A percentile compares a stretch with the other conserved stretches of the same genome.
phyloP scores from a whole-genome alignment of 1,284 basidiomycete species.

The Heterobasidion occidentale region DNA sequence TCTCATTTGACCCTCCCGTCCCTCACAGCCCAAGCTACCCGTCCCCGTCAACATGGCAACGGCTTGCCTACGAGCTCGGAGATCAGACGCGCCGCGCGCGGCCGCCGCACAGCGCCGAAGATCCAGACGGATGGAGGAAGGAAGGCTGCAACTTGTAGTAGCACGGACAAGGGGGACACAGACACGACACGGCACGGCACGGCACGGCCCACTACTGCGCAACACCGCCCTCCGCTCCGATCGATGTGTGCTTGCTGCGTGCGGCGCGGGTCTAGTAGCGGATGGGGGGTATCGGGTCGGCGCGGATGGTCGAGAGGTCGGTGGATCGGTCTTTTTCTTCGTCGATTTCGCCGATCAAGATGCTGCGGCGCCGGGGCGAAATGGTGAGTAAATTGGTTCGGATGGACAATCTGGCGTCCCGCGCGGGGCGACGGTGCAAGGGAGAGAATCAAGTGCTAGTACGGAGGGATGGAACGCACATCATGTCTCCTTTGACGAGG shows the following conservation, averaged over 20 bases:
- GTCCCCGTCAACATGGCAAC: too few relatives aligned
- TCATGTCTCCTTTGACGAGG: slow-evolving; percentile 96
- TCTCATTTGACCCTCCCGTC: too few relatives aligned
- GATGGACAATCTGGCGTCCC: neutral
- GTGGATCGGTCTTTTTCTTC: slow-evolving; percentile 74
- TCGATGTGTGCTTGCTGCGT: neutral
- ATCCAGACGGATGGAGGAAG: too few relatives aligned
- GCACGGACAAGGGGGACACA: too few relatives aligned
- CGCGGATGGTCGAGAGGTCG: slow-evolving; percentile 75
- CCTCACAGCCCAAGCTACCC: too few relatives aligned
- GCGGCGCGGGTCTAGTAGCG: slow-evolving; percentile 45
- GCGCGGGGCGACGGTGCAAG: neutral
- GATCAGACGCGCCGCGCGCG: too few relatives aligned
- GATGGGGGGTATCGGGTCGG: slow-evolving; percentile 81
- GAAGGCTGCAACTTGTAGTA: too few relatives aligned
- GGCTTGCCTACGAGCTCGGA: too few relatives aligned
- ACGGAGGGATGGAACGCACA: slow-evolving; percentile 43
- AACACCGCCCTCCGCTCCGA: too few relatives aligned
- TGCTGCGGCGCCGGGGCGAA: slow-evolving; percentile 33
- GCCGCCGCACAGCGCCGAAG: too few relatives aligned
- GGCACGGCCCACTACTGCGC: too few relatives aligned
- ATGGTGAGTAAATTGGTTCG: neutral
- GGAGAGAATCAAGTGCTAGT: neutral
- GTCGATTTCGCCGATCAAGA: slow-evolving; percentile 89
- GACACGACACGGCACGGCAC: too few relatives aligned